These are phyloP conservation scores for Spiromastix sp. DNA, from an alignment of 2,329 filamentous ascomycete genomes.

Conservation along the genomic window DNA sequence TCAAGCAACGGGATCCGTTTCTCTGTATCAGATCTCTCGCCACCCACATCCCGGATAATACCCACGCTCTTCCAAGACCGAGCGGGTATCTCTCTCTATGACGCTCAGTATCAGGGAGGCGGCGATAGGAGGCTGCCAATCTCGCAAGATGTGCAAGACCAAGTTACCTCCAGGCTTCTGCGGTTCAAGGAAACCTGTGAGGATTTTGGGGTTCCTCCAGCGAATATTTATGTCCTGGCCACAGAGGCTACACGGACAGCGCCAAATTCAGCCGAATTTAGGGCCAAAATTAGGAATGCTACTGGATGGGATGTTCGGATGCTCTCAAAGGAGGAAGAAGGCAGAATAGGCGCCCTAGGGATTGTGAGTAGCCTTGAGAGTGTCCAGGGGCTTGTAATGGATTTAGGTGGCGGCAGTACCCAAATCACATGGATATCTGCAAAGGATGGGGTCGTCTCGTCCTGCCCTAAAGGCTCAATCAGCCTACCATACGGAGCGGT, in stretches of 20 bases:
- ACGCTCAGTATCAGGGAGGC: slow-evolving; percentile 51
- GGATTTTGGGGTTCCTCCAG: slow-evolving; percentile 53
- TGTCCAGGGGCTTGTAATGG: slow-evolving; percentile 73
- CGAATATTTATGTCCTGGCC: slow-evolving; percentile 64
- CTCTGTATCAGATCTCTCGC: slow-evolving; percentile 72
- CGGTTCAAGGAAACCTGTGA: slow-evolving; percentile 63
- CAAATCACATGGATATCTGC: slow-evolving; percentile 59
- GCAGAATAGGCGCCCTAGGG: slow-evolving; percentile 70
- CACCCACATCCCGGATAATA: slow-evolving; percentile 60
- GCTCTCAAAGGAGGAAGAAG: slow-evolving; percentile 70
- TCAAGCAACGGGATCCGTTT: slow-evolving; percentile 79
- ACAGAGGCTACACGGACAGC: slow-evolving; percentile 84
- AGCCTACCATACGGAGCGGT: slow-evolving; percentile 63
- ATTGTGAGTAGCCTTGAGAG: slow-evolving; percentile 62
- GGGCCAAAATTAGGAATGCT: slow-evolving; percentile 49
- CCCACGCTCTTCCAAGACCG: slow-evolving; percentile 69
- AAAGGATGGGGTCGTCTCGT: slow-evolving; percentile 38
- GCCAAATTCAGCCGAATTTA: slow-evolving; percentile 59
- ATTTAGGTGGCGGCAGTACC: slow-evolving; percentile 68
- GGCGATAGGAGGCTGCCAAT: slow-evolving; percentile 41
- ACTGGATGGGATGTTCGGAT: slow-evolving; percentile 63
- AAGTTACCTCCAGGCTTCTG: slow-evolving; percentile 56
- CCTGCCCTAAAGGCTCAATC: slow-evolving; percentile 46
- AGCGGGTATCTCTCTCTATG: slow-evolving; percentile 74
- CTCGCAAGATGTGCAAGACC: slow-evolving; percentile 47